Evolutionary conservation across 176 grass and related monocot species (phyloP), one percentile per base, ranked within the genome.

Genomic region (Ananas comosus): DNA sequence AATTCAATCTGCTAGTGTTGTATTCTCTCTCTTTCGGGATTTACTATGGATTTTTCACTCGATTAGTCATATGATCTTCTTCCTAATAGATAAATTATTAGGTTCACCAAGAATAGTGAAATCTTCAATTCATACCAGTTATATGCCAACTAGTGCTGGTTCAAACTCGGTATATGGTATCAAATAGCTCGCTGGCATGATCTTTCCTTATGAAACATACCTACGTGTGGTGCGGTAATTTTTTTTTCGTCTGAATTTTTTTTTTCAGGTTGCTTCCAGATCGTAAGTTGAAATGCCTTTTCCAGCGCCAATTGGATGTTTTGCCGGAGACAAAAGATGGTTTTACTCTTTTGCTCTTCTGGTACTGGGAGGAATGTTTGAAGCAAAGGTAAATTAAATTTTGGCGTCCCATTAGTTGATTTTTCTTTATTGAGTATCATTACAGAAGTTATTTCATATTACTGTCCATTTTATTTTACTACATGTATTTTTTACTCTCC

Each of bases 251-350:
- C 67, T 82, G 24, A 23, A 9, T 2, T 63, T 64, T 72, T 53
- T 67, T 48, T 67, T 64, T 49, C 50, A 97, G 93, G 82, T 85
- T 97, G 79, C 72, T 97, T 53, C 93, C 93, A n/a, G 89, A 92
- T 71, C 86, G 84, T 65, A 97, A 97, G 70, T 71, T 97, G 54
- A 97, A 88, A 89, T 85, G 78, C 79, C 82, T 97, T 67, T 92
- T 92, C 77, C 89, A 92, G 73, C 86, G 69, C 47, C 93, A 86
- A 10, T 65, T 97, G 64, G 80, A 90, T 68, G 22, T 61, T 87
- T 80, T 97, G 78, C 83, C 89, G 10, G 89, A 97, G 76, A 92
- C 93, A 83, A 97, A 90, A 90, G 93, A 97, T 92, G 93, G 93
- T 53, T 82, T 85, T 69, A 92, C 94, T 24, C 86, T 97, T 76